phyloP scores from a whole-genome alignment of 306 rosid genomes.

The Vigna nakashimae region DNA sequence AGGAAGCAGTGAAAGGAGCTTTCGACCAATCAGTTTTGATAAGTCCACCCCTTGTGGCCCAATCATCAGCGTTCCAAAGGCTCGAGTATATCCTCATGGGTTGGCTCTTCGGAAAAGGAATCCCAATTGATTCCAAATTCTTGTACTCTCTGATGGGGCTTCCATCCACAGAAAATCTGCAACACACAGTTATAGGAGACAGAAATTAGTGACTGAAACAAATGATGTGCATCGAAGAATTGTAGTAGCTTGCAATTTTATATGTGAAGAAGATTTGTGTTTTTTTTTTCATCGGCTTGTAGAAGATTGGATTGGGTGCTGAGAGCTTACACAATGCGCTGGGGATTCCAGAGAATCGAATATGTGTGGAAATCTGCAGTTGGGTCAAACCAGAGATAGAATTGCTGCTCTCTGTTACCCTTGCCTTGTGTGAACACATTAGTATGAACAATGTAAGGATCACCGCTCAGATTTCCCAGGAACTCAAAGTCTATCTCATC shows the following conservation, averaged over 20 bases:
- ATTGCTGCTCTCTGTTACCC: slow-evolving; percentile 80
- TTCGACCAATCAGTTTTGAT: slow-evolving; percentile 72
- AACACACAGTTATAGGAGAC: background rate
- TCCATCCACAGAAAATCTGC: slow-evolving; percentile 70
- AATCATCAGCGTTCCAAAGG: slow-evolving; percentile 82
- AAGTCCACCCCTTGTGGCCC: slow-evolving; percentile 84
- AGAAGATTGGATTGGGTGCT: background rate
- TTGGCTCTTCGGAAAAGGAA: slow-evolving; percentile 70
- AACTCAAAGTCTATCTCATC: slow-evolving; percentile 83
- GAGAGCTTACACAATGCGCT: slow-evolving; percentile 54
- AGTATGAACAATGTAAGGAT: slow-evolving; percentile 73
- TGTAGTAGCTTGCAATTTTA: background rate
- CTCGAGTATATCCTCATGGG: slow-evolving; percentile 74
- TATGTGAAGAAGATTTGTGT: background rate
- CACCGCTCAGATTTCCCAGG: slow-evolving; percentile 71
- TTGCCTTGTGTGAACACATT: slow-evolving; percentile 68
- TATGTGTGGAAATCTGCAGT: slow-evolving; percentile 71
- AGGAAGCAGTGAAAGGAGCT: slow-evolving; percentile 75
- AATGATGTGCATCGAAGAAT: background rate
- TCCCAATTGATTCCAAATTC: slow-evolving; percentile 63
- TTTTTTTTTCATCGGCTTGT: too few relatives aligned
- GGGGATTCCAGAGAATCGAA: slow-evolving; percentile 76
- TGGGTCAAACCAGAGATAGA: slow-evolving; percentile 78
- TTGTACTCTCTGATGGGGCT: slow-evolving; percentile 79
- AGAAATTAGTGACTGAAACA: background rate